Percentiles rank a stretch among this genome's conserved stretches.
Evolutionary conservation across 2,329 filamentous ascomycete genomes (phyloP).

Genomic region (Ceratocystis destructans): DNA sequence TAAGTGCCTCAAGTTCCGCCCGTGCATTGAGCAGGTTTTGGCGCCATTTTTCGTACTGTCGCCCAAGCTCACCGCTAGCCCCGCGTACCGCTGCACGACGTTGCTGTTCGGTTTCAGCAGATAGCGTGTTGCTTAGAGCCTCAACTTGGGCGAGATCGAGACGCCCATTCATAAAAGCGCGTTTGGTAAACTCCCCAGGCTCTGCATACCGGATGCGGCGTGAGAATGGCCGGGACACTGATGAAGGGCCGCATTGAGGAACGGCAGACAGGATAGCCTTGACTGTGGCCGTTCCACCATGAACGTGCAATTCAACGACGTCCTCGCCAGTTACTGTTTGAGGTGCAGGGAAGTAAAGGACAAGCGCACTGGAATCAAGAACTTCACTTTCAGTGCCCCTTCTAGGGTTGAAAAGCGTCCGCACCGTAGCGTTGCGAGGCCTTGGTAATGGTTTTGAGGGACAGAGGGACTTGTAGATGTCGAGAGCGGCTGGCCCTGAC

Average conservation of each 20-base stretch:
- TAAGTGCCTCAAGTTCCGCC: slow-evolving; percentile 85
- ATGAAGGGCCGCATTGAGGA: slow-evolving; percentile 33
- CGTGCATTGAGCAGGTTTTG: slow-evolving; percentile 62
- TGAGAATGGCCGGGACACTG: background rate
- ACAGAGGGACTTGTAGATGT: slow-evolving; percentile 41
- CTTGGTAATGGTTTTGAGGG: slow-evolving; percentile 33
- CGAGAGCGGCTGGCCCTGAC: slow-evolving; percentile 58
- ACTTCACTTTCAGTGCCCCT: slow-evolving; percentile 35
- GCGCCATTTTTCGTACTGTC: slow-evolving; percentile 74
- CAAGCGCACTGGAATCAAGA: slow-evolving; percentile 61
- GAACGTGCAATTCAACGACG: slow-evolving; percentile 83
- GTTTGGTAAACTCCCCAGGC: slow-evolving; percentile 85
- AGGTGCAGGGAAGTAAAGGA: slow-evolving; percentile 71
- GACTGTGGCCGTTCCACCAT: slow-evolving; percentile 79
- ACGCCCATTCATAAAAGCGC: slow-evolving; percentile 76
- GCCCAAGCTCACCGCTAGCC: slow-evolving; percentile 53
- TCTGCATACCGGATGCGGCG: slow-evolving; percentile 67
- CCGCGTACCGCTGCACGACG: slow-evolving; percentile 73
- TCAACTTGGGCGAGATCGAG: slow-evolving; percentile 77
- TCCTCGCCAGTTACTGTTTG: slow-evolving; percentile 85
- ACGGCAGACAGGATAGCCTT: slow-evolving; percentile 75
- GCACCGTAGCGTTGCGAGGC: slow-evolving; percentile 51
- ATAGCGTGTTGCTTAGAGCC: slow-evolving; percentile 47
- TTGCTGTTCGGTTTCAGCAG: slow-evolving; percentile 80
- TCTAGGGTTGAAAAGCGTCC: slow-evolving; percentile 52